A percentile compares a stretch with the other conserved stretches of the same genome.
phyloP scores from a whole-genome alignment of 164 flowering plant genomes.

The Pachysandra terminalis region DNA sequence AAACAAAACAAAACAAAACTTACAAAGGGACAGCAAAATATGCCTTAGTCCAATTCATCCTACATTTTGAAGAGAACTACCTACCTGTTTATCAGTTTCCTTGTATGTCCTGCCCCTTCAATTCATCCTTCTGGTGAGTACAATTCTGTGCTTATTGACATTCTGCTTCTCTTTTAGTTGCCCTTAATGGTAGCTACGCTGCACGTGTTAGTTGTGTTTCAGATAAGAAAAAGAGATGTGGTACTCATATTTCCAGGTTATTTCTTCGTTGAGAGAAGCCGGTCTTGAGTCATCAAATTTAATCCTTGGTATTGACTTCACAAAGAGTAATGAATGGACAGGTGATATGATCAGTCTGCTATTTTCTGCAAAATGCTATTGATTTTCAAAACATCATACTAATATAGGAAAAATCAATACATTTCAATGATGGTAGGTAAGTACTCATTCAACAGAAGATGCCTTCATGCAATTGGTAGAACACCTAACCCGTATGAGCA shows the following conservation, averaged over 20 bases:
- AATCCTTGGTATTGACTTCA: conserved; percentile 88
- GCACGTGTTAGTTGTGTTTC: not conserved
- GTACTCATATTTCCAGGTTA: conserved; percentile 43
- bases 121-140: not conserved
- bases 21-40: not conserved
- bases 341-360: conserved; percentile 30
- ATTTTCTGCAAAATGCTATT: not conserved
- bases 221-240: not conserved
- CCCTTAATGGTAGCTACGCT: not conserved
- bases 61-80: not conserved
- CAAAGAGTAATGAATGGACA: conserved; percentile 96
- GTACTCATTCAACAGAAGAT: conserved; percentile 59
- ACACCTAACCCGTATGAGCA: conserved; percentile 85
- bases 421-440: conserved; percentile 40
- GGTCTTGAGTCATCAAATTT: conserved; percentile 94
- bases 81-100: not conserved
- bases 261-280: conserved; percentile 63
- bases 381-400: not conserved
- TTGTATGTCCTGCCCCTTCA: not conserved
- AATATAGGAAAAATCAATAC: not conserved
- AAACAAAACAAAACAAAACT: too few relatives aligned
- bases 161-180: not conserved
- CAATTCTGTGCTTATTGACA: not conserved
- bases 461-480: conserved; percentile 70
- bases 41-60: not conserved